phyloP scores from a whole-genome alignment of 331 rosid genomes.

The Malus hybrid region DNA sequence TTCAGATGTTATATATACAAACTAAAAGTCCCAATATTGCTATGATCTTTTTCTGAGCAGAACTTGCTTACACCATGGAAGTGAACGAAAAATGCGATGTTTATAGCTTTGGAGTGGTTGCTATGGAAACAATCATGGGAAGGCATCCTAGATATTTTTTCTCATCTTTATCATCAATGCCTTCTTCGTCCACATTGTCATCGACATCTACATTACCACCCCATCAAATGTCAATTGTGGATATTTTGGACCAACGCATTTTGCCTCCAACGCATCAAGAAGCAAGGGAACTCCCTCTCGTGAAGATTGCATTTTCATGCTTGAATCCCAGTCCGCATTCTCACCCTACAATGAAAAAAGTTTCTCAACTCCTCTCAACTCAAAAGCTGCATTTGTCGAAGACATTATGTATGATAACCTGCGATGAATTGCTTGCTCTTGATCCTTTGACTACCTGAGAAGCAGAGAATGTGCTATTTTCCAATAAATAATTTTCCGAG shows the following conservation, averaged over 20 bases:
- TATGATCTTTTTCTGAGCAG: neutral
- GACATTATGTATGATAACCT: neutral
- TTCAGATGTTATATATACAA: no score
- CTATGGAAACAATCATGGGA: constrained; percentile 18
- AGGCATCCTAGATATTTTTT: constrained; percentile 24
- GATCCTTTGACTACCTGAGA: no score
- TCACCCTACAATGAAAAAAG: no score
- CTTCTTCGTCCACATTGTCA: neutral
- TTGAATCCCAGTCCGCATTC: neutral
- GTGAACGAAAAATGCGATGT: constrained; percentile 9
- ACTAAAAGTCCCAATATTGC: no score
- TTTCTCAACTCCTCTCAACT: no score
- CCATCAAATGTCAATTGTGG: neutral
- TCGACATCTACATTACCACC: neutral
- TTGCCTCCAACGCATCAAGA: neutral
- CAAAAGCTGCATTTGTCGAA: neutral
- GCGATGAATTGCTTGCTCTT: no score
- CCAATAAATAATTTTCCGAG: no score
- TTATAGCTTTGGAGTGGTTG: constrained; percentile 27
- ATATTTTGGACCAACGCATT: constrained; percentile 22
- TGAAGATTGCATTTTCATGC: constrained; percentile 1
- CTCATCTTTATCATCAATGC: neutral
- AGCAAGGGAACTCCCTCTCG: constrained; percentile 6
- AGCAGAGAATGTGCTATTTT: no score
- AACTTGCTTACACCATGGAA: constrained; percentile 13